phyloP scores from a whole-genome alignment of 768 basidiomycete genomes.

The Favolaschia claudopus region DNA sequence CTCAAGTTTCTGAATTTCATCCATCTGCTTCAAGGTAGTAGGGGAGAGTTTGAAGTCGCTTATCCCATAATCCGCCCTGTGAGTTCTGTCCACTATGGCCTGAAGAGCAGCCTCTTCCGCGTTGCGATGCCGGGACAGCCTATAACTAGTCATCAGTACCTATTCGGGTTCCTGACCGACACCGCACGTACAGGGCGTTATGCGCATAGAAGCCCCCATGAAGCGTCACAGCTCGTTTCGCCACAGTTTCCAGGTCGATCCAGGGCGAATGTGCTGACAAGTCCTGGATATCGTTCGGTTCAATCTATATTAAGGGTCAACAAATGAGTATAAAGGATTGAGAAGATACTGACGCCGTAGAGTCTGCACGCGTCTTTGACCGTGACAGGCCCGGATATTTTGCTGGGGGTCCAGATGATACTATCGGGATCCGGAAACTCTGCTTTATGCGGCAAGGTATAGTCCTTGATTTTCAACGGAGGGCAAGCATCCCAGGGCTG shows the following conservation, averaged over 20 bases:
- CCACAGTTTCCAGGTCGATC: slow-evolving; percentile 4
- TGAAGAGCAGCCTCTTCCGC: no score
- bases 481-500: no score
- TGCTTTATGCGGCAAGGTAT: neutral
- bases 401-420: slow-evolving; percentile 1
- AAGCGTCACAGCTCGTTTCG: slow-evolving; percentile 3
- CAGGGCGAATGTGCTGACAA: neutral
- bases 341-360: slow-evolving; percentile 3
- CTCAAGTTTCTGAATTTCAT: no score
- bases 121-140: no score
- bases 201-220: slow-evolving; percentile 13
- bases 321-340: neutral
- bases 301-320: neutral
- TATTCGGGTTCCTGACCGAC: no score
- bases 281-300: neutral
- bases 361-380: slow-evolving; percentile 13
- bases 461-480: neutral
- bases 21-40: no score
- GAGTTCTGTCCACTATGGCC: no score
- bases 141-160: no score
- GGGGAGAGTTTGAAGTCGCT: no score
- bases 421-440: neutral
- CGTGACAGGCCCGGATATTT: slow-evolving; percentile 11
- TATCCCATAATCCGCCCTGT: no score
- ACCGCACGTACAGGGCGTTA: neutral